Percentiles rank a stretch among this genome's conserved stretches.
Evolutionary conservation across 1,139 yeast genomes (phyloP).

Genomic region (Saccharomyces hybrid): DNA sequence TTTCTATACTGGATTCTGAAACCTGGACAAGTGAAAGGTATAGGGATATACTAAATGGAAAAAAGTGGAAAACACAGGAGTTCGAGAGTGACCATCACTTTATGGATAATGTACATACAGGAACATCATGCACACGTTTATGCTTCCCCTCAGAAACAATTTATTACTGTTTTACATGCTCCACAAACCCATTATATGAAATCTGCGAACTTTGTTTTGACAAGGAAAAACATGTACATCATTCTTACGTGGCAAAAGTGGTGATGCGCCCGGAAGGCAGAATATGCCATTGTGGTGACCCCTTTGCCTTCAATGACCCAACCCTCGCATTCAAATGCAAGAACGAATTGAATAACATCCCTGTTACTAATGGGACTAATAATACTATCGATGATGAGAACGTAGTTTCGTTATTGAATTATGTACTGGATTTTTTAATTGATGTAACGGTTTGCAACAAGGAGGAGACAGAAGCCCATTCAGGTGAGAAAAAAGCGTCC

Average conservation of each 20-base stretch:
- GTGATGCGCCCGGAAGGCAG: constrained; percentile 84
- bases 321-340: constrained; percentile 39
- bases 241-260: constrained; percentile 63
- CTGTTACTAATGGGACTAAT: constrained; percentile 28
- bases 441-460: constrained; percentile 46
- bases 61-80: constrained; percentile 19
- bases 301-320: constrained; percentile 44
- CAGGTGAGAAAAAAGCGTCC: constrained; percentile 10
- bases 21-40: constrained; percentile 21
- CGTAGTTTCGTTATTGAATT: constrained; percentile 40
- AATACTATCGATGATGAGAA: constrained; percentile 34
- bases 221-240: constrained; percentile 64
- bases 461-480: constrained; percentile 5
- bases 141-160: constrained; percentile 27
- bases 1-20: constrained; percentile 13
- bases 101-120: constrained; percentile 15
- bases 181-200: constrained; percentile 29
- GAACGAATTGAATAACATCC: constrained; percentile 43
- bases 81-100: constrained; percentile 3
- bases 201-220: constrained; percentile 73
- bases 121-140: constrained; percentile 23
- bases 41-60: constrained; percentile 10
- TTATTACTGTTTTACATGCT: constrained; percentile 30
- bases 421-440: constrained; percentile 62
- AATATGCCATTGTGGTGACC: constrained; percentile 92